Conservation (phyloP, 2,329 filamentous ascomycete genomes). For the Neofusicoccum umdonicola region DNA sequence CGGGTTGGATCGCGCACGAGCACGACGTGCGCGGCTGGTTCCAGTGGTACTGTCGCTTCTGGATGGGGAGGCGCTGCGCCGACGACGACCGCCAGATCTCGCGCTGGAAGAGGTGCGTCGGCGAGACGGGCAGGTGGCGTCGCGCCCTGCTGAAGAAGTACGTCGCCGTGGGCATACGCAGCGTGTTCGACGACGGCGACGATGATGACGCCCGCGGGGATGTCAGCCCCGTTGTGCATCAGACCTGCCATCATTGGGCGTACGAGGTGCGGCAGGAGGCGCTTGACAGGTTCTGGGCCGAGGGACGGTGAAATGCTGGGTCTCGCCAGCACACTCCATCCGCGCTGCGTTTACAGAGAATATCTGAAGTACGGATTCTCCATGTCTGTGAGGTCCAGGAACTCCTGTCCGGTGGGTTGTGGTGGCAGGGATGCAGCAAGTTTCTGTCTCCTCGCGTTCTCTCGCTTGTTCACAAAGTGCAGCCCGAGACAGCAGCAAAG, state of each 20-base stretch:
- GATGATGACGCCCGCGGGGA: slow-evolving; percentile 41
- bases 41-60: slow-evolving; percentile 58
- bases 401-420: not conserved
- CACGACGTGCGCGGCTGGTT: slow-evolving; percentile 57
- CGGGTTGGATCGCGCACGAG: slow-evolving; percentile 55
- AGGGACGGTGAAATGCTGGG: slow-evolving; percentile 6
- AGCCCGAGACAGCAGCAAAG: not conserved
- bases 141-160: slow-evolving; percentile 54
- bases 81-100: slow-evolving; percentile 54
- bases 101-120: slow-evolving; percentile 54
- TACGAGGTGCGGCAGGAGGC: slow-evolving; percentile 52
- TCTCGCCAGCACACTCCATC: not conserved
- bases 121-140: slow-evolving; percentile 52
- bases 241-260: slow-evolving; percentile 58
- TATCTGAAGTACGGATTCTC: not conserved
- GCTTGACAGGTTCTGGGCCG: slow-evolving; percentile 49
- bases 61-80: slow-evolving; percentile 49
- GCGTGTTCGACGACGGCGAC: slow-evolving; percentile 47
- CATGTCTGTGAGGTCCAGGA: not conserved
- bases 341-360: not conserved
- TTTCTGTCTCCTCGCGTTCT: not conserved
- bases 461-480: not conserved
- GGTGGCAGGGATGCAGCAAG: not conserved
- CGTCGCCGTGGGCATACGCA: slow-evolving; percentile 45
- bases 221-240: slow-evolving; percentile 56